A percentile compares a stretch with the other conserved stretches of the same genome.
Evolutionary conservation across 1,284 basidiomycete species (phyloP).

Genomic region (Ustilago xerochloae): DNA sequence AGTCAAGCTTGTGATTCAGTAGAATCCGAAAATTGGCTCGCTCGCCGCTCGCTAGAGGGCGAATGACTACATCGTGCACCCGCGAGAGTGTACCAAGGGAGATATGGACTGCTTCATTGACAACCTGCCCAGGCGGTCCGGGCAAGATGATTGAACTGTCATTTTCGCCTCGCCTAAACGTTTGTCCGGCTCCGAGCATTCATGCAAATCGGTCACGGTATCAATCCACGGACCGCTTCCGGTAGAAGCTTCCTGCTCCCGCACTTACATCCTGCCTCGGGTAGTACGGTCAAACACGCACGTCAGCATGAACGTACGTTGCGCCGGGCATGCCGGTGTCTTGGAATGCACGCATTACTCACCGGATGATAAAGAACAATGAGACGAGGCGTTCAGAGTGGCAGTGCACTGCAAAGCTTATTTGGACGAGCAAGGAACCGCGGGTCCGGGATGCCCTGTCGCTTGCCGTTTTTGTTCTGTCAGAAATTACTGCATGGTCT

Average conservation of each 20-base stretch:
- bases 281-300: too few species aligned
- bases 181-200: background rate
- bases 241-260: too few species aligned
- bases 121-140: too few species aligned
- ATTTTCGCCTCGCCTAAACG: constrained; percentile 1
- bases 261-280: too few species aligned
- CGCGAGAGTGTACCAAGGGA: background rate
- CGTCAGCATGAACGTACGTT: background rate
- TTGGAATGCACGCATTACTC: background rate
- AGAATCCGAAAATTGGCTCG: too few species aligned
- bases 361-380: too few species aligned
- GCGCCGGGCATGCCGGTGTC: background rate
- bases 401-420: background rate
- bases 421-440: background rate
- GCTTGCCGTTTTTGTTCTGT: background rate
- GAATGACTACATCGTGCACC: too few species aligned
- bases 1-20: too few species aligned
- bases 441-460: background rate
- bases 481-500: background rate
- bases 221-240: background rate
- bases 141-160: background rate
- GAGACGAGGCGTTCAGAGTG: too few species aligned
- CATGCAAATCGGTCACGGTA: background rate
- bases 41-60: too few species aligned
- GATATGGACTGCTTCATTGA: too few species aligned